Evolutionary conservation across 768 basidiomycete species (phyloP).

Genomic region (Tulasnella sp.): DNA sequence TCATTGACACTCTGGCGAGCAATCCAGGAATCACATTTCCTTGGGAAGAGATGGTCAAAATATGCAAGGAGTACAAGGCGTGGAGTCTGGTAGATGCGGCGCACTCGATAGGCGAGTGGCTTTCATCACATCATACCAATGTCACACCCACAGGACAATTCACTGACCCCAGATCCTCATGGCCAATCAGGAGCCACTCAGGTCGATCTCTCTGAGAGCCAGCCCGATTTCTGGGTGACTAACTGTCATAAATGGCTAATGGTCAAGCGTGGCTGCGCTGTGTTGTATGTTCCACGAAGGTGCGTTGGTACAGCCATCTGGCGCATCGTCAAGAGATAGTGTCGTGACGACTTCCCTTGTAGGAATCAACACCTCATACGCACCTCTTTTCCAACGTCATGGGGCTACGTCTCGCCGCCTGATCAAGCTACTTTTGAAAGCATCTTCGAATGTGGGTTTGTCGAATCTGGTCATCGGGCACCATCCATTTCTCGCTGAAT

Average conservation of each 20-base stretch:
- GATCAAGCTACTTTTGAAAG: slow-evolving; percentile 24
- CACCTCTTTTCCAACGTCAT: slow-evolving; percentile 47
- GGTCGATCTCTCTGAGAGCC: slow-evolving; percentile 42
- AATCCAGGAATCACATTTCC: slow-evolving; percentile 53
- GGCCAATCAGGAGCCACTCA: slow-evolving; percentile 37
- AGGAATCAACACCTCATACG: slow-evolving; percentile 57
- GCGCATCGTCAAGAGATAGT: too few relatives aligned
- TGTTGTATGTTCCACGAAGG: slow-evolving; percentile 64
- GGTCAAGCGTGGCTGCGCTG: slow-evolving; percentile 52
- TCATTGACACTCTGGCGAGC: slow-evolving; percentile 58
- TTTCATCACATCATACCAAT: not conserved
- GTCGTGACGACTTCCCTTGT: not conserved
- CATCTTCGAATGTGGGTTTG: slow-evolving; percentile 9
- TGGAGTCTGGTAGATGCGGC: slow-evolving; percentile 70
- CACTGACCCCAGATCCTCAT: too few relatives aligned
- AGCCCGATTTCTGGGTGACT: slow-evolving; percentile 74
- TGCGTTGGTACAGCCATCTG: slow-evolving; percentile 23
- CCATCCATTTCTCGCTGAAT: too few relatives aligned
- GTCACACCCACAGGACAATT: not conserved
- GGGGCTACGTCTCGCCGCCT: slow-evolving; percentile 39
- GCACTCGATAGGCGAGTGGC: slow-evolving; percentile 45
- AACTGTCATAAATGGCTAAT: slow-evolving; percentile 84
- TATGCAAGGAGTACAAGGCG: slow-evolving; percentile 53
- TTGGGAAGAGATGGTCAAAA: slow-evolving; percentile 55
- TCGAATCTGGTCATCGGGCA: too few relatives aligned